These are phyloP conservation scores for Fremontodendron californicum DNA, from an alignment of 345 rosid genomes.

Conservation along the genomic window DNA sequence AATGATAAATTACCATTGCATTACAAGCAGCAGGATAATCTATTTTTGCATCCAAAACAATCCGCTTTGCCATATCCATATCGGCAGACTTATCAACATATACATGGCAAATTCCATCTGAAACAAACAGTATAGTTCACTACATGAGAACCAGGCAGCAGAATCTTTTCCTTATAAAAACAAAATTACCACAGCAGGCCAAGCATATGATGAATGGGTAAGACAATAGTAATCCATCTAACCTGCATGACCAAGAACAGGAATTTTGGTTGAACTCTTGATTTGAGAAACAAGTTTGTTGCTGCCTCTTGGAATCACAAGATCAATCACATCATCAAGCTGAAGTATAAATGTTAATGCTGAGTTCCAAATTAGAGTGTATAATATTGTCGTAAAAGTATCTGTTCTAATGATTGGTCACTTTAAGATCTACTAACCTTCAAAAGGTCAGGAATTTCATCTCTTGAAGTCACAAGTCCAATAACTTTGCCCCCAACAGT, in stretches of 20 bases:
- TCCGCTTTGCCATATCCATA: constrained; percentile 69
- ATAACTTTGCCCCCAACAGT: constrained; percentile 76
- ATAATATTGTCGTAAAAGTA: constrained; percentile 5
- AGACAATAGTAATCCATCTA: constrained; percentile 24
- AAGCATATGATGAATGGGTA: not conserved
- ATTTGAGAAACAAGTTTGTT: constrained; percentile 87
- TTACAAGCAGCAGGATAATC: constrained; percentile 99
- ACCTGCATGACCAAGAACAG: constrained; percentile 99
- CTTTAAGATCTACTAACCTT: constrained; percentile 47
- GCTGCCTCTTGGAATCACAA: constrained; percentile 99
- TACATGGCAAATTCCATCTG: constrained; percentile 97
- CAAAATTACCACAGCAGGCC: constrained; percentile 2
- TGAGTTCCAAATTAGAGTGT: constrained; percentile 13
- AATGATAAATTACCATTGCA: constrained; percentile 65
- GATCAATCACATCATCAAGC: constrained; percentile 99
- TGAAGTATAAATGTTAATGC: constrained; percentile 36
- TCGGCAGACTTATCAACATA: constrained; percentile 86
- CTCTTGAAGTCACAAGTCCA: constrained; percentile 93
- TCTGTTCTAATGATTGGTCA: not conserved
- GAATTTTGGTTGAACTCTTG: constrained; percentile 88
- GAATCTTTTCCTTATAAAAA: not conserved
- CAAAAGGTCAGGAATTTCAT: constrained; percentile 93
- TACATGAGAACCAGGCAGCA: constrained; percentile 8
- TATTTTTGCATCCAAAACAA: constrained; percentile 82
- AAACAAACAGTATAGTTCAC: constrained; percentile 6